Evolutionary conservation across 371 early-diverging fungal species (phyloP).

Genomic region (Blakeslea trispora): DNA sequence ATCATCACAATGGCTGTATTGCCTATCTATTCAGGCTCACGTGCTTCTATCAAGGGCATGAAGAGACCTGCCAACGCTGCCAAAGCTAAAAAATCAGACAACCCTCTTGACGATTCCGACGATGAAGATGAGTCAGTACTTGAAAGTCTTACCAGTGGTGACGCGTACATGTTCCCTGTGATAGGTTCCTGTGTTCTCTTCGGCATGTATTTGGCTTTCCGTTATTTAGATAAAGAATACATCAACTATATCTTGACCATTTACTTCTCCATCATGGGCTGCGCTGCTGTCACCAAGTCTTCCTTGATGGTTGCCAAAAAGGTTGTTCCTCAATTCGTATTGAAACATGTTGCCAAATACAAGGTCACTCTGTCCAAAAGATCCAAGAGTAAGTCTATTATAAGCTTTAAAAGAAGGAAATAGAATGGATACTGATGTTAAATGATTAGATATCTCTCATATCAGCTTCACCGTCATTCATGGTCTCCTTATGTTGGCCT

Average conservation of each 20-base stretch:
- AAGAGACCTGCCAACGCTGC: constrained; percentile 60
- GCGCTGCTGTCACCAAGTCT: constrained; percentile 73
- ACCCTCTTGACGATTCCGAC: constrained; percentile 49
- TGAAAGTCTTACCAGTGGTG: constrained; percentile 84
- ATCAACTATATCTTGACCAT: constrained; percentile 83
- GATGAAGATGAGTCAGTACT: constrained; percentile 62
- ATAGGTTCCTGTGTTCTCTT: constrained; percentile 87
- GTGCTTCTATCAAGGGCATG: constrained; percentile 70
- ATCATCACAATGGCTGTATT: constrained; percentile 84
- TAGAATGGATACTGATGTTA: too few relatives aligned
- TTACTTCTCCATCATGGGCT: constrained; percentile 88
- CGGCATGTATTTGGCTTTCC: constrained; percentile 84
- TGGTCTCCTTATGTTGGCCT: constrained; percentile 55
- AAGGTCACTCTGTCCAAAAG: constrained; percentile 70
- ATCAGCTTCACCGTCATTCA: constrained; percentile 79
- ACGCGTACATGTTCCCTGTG: constrained; percentile 93
- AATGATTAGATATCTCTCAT: constrained; percentile 58
- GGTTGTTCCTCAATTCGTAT: constrained; percentile 43
- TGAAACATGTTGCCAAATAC: constrained; percentile 67
- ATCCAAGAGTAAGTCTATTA: constrained; percentile 61
- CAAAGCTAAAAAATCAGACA: constrained; percentile 33
- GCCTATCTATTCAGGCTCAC: constrained; percentile 90
- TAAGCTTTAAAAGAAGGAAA: constrained; percentile 1
- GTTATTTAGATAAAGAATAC: constrained; percentile 81
- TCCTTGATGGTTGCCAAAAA: constrained; percentile 56